These are phyloP conservation scores for Coprinopsis strossmayeri DNA, from an alignment of 768 basidiomycete genomes.

Conservation along the genomic window DNA sequence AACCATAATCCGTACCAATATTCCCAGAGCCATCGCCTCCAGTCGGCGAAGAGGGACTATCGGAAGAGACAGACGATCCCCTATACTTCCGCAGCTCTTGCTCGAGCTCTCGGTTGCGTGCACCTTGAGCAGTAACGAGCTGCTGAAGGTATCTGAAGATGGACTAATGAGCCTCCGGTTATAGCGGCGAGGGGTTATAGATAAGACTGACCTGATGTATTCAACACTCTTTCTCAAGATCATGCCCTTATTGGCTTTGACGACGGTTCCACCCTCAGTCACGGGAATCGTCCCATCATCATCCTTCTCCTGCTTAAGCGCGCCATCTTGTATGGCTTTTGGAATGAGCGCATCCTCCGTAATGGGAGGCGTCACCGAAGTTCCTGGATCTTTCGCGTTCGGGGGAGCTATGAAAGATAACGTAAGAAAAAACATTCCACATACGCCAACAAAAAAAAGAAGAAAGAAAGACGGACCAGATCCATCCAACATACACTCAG, in stretches of 20 bases:
- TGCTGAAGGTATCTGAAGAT: slow-evolving; percentile 69
- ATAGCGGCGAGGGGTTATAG: slow-evolving; percentile 1
- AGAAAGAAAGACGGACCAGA: slow-evolving; percentile 10
- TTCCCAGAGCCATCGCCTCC: slow-evolving; percentile 7
- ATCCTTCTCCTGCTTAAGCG: slow-evolving; percentile 12
- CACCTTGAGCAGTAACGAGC: slow-evolving; percentile 73
- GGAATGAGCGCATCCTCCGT: slow-evolving; percentile 9
- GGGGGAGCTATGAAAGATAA: slow-evolving; percentile 5
- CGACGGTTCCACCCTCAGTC: slow-evolving; percentile 34
- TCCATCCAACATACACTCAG: slow-evolving; percentile 73
- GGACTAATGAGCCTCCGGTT: background rate
- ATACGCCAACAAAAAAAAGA: background rate
- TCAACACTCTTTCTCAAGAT: slow-evolving; percentile 81
- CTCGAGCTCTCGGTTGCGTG: slow-evolving; percentile 74
- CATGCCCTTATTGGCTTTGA: slow-evolving; percentile 95
- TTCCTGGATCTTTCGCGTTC: slow-evolving; percentile 8
- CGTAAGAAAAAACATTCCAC: background rate
- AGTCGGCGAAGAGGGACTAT: slow-evolving; percentile 11
- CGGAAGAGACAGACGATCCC: slow-evolving; percentile 31
- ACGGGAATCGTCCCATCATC: slow-evolving; percentile 14
- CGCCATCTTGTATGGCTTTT: background rate
- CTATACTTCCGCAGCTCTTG: slow-evolving; percentile 38
- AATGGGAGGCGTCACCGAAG: slow-evolving; percentile 5
- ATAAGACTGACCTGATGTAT: slow-evolving; percentile 41
- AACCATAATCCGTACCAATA: slow-evolving; percentile 1